These are phyloP conservation scores for Sarocladium strictum DNA, from an alignment of 2,329 filamentous ascomycete genomes.

Conservation along the genomic window DNA sequence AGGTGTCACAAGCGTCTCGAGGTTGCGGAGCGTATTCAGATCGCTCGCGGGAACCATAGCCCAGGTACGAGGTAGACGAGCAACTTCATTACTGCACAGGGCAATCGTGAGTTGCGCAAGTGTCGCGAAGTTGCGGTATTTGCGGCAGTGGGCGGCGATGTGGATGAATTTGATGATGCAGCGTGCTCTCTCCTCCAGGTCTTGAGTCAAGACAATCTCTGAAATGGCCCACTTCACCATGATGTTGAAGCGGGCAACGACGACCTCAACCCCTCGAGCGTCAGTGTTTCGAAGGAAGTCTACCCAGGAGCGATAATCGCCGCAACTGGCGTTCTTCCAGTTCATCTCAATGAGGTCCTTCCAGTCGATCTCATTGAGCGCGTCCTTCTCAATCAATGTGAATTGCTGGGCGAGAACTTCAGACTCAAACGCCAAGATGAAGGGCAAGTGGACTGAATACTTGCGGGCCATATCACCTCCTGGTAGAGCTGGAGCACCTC, in stretches of 20 bases:
- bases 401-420: constrained; percentile 76
- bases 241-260: constrained; percentile 81
- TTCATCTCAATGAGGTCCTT: constrained; percentile 78
- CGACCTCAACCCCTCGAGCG: constrained; percentile 71
- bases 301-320: constrained; percentile 70
- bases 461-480: constrained; percentile 23
- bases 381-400: constrained; percentile 80
- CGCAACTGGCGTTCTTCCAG: constrained; percentile 66
- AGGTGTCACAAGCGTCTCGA: constrained; percentile 70
- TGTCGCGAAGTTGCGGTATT: constrained; percentile 76
- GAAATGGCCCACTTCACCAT: constrained; percentile 85
- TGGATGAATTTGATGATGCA: constrained; percentile 79
- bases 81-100: constrained; percentile 66
- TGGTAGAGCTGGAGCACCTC: constrained; percentile 13
- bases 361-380: constrained; percentile 82
- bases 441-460: constrained; percentile 62
- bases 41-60: constrained; percentile 60
- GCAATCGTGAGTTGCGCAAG: constrained; percentile 77
- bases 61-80: constrained; percentile 66
- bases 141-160: constrained; percentile 69
- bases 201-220: constrained; percentile 68
- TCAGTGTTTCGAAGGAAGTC: constrained; percentile 69
- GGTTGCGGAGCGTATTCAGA: constrained; percentile 56
- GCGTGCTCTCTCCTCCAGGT: constrained; percentile 64
- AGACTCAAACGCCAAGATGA: constrained; percentile 76